Conservation (phyloP, 805 yeast species). For the Lachancea mirantina region DNA sequence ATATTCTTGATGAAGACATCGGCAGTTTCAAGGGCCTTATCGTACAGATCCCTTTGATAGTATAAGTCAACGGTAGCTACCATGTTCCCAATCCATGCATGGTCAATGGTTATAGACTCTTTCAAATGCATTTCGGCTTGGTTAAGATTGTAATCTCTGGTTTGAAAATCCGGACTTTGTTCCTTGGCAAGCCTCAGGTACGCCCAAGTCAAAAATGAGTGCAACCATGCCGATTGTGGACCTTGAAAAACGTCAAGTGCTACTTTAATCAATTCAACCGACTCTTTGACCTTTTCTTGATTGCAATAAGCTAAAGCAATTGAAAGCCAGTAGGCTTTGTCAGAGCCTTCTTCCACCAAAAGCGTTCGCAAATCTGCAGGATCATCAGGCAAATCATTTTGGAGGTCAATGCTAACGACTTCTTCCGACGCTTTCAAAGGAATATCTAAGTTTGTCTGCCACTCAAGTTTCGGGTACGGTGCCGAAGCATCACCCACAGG, state of each 20-base stretch:
- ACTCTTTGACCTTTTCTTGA: constrained; percentile 50
- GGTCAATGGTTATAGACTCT: constrained; percentile 42
- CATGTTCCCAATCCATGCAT: constrained; percentile 41
- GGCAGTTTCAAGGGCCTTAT: constrained; percentile 61
- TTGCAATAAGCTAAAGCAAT: constrained; percentile 76
- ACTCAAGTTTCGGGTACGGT: constrained; percentile 28
- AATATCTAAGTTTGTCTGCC: constrained; percentile 39
- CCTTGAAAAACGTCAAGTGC: constrained; percentile 42
- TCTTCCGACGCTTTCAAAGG: constrained; percentile 74
- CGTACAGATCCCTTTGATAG: constrained; percentile 53
- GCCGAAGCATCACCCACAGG: too few species aligned
- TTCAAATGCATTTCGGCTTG: constrained; percentile 41
- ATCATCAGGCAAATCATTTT: constrained; percentile 82
- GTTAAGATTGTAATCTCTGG: constrained; percentile 29
- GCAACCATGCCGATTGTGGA: constrained; percentile 43
- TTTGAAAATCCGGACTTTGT: constrained; percentile 16
- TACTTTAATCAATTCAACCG: constrained; percentile 52
- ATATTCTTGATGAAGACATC: constrained; percentile 48
- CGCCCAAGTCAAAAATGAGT: constrained; percentile 69
- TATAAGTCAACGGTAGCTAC: constrained; percentile 64
- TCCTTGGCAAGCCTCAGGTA: constrained; percentile 40
- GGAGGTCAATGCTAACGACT: constrained; percentile 76
- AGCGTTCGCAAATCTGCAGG: constrained; percentile 74
- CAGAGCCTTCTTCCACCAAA: constrained; percentile 73
- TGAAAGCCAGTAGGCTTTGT: constrained; percentile 72